Base-by-base conservation (phyloP, 1,139 yeast species). In the Taphrina confusa region DNA sequence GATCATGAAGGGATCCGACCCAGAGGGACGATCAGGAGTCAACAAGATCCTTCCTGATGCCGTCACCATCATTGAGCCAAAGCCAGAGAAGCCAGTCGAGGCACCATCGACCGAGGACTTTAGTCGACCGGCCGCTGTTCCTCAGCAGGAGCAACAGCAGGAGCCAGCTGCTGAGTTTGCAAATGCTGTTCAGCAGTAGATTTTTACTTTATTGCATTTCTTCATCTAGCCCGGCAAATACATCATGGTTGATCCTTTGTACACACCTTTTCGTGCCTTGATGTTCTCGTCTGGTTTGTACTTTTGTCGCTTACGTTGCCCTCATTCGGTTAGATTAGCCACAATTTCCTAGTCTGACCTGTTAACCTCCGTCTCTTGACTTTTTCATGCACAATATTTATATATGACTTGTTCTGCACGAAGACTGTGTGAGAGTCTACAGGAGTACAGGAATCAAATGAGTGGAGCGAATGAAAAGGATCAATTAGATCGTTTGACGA, bases 1-100 rank as follows among this genome's bases (percentile, higher is more conserved):
- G 86, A 92, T 92, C 77, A 92, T 92, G 99, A 89, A 87, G 79
- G 97, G 92, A 83, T 97, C 97, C 78, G 91, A 96, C 75, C 77
- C 84, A 75, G 84, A 84, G 84, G 73, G 73, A 61, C 87, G 81
- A 80, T 74, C 77, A 70, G 97, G 98, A 80, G 94, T 96, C 80
- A 91, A 80, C 78, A 74, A 74, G 73, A 78, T 84, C 63, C 85
- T 92, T 76, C 99, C 99, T 76, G 99, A 92, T 80, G 90, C 87
- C 77, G 97, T 88, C 77, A 82, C 84, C 79, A 87, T 92, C 76
- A 79, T 84, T 74, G 97, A 91, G 78, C 97, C 97, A 78, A 92
- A 92, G 87, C 97, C 91, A 74, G 98, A 92, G 75, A 91, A 85
- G 73, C 85, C 82, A 72, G 78, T 88, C 73, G 82, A 85, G 72